Base-by-base conservation (phyloP, 1,284 basidiomycete species). In the Phellopilus nigrolimitatus region DNA sequence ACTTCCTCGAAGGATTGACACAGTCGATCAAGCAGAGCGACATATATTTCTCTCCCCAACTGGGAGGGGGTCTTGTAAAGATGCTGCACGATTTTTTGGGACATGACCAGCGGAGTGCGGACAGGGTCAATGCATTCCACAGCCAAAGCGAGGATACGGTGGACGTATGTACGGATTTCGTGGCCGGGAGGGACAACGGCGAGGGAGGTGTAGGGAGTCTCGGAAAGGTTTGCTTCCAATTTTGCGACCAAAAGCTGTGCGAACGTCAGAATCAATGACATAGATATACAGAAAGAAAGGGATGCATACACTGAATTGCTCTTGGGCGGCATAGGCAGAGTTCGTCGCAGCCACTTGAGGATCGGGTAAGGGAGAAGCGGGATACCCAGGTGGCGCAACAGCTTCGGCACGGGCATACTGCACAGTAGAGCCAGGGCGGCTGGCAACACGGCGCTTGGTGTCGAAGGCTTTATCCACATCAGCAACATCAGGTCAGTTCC, bases 1-100 rank as follows among this genome's bases (percentile, higher is more conserved):
- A 97, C 95, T 62, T 97, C 93, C 60, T 90, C 83, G 57, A 92
- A 95, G 24, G 85, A 73, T 57, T 86, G 83, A 68, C 97, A 99
- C 19, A 99, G 75, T 56, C 91, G 85, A 58, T 95, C 90, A 19
- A 99, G 74, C 43, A 99, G 72, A 31, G 85, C 80, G 28, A 93
- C 91, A 66, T 94, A 98, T 21, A 95, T 85, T 64, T 97, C 93
- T 47, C 95, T 80, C 0, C 88, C 92, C 40, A 97, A 74, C 54
- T 88, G 83, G 2, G 82, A 80, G 1, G 79, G 74, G 4, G 89
- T 88, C 73, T 94, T 93, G 74, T 93, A 97, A 51, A 97, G 66
- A 41, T 88, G 71, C 63, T 91, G 89, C 7, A 95, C 92, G 44
- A 93, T 88, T 69, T 94, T 93, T 67, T 99, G 97, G 2, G 95